Percentiles rank a stretch among this genome's conserved stretches.
These are phyloP conservation scores for Moesziomyces antarcticus DNA, from an alignment of 1,284 basidiomycete species.

Conservation along the genomic window DNA sequence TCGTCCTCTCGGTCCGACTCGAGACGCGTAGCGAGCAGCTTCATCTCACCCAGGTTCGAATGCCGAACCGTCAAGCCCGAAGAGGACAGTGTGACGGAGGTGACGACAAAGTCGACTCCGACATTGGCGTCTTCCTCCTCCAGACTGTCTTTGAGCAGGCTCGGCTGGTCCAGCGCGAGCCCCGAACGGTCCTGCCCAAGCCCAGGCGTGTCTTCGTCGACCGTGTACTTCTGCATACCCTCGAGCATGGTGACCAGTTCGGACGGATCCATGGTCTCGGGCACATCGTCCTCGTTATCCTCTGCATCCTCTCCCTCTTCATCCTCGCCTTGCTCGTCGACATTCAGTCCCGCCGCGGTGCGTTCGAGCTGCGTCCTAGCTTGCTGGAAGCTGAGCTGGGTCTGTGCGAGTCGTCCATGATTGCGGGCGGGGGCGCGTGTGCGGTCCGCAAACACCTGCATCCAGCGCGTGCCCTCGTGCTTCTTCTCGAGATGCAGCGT, in stretches of 20 bases:
- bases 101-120: slow-evolving; percentile 74
- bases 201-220: slow-evolving; percentile 69
- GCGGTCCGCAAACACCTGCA: slow-evolving; percentile 76
- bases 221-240: slow-evolving; percentile 84
- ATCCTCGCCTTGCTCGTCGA: slow-evolving; percentile 6
- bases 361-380: slow-evolving; percentile 15
- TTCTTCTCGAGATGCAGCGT: slow-evolving; percentile 60
- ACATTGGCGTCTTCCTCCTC: slow-evolving; percentile 83
- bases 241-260: slow-evolving; percentile 83
- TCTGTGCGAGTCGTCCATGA: neutral
- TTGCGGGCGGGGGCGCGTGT: slow-evolving; percentile 4
- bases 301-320: slow-evolving; percentile 52
- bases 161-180: slow-evolving; percentile 68
- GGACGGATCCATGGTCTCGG: slow-evolving; percentile 87
- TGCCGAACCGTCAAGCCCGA: neutral
- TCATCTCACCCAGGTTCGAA: slow-evolving; percentile 5
- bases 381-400: slow-evolving; percentile 32
- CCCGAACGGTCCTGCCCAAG: slow-evolving; percentile 62
- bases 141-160: slow-evolving; percentile 81
- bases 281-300: slow-evolving; percentile 75
- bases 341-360: slow-evolving; percentile 5
- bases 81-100: slow-evolving; percentile 67
- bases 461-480: slow-evolving; percentile 78
- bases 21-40: slow-evolving; percentile 15
- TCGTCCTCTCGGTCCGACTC: slow-evolving; percentile 1